Conservation (phyloP, 768 basidiomycete species). For the Neoboletus brunneissimus region DNA sequence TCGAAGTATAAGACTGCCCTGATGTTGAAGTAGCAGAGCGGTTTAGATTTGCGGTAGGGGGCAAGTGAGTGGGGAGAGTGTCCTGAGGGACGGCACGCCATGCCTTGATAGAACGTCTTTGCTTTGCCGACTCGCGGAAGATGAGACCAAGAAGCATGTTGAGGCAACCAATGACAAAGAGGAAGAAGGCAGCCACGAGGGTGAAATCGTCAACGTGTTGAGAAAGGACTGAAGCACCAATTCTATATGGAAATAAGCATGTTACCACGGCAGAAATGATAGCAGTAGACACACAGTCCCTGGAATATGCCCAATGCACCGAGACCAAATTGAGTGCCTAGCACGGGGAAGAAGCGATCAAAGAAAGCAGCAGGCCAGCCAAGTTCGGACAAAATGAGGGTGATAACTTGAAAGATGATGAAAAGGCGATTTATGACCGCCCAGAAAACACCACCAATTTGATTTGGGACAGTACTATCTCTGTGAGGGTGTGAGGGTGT, state of each 20-base stretch:
- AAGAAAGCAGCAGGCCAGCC: slow-evolving; percentile 81
- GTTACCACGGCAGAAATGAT: neutral
- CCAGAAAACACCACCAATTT: slow-evolving; percentile 90
- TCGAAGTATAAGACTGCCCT: slow-evolving; percentile 24
- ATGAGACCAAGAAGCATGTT: slow-evolving; percentile 78
- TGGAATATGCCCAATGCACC: slow-evolving; percentile 88
- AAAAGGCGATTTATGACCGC: slow-evolving; percentile 84
- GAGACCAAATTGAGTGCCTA: slow-evolving; percentile 80
- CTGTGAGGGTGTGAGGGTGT: slow-evolving; percentile 37
- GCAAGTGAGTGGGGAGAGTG: slow-evolving; percentile 48
- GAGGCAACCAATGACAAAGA: slow-evolving; percentile 88
- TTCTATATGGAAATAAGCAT: slow-evolving; percentile 37
- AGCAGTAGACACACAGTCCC: slow-evolving; percentile 56
- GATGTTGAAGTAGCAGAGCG: slow-evolving; percentile 25
- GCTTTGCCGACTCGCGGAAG: slow-evolving; percentile 61
- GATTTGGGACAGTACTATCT: slow-evolving; percentile 81
- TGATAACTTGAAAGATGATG: slow-evolving; percentile 80
- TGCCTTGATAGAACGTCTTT: slow-evolving; percentile 58
- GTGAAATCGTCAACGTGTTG: slow-evolving; percentile 86
- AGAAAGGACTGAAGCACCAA: slow-evolving; percentile 68
- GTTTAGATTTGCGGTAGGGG: slow-evolving; percentile 19
- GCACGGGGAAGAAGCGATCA: slow-evolving; percentile 79
- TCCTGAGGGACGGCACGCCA: slow-evolving; percentile 57
- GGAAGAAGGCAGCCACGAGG: slow-evolving; percentile 87
- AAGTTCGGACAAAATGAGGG: slow-evolving; percentile 79